Evolutionary conservation across 2,329 filamentous ascomycete species (phyloP), one percentile per base, ranked within the genome.

Genomic region (Penicillium janthinellum): DNA sequence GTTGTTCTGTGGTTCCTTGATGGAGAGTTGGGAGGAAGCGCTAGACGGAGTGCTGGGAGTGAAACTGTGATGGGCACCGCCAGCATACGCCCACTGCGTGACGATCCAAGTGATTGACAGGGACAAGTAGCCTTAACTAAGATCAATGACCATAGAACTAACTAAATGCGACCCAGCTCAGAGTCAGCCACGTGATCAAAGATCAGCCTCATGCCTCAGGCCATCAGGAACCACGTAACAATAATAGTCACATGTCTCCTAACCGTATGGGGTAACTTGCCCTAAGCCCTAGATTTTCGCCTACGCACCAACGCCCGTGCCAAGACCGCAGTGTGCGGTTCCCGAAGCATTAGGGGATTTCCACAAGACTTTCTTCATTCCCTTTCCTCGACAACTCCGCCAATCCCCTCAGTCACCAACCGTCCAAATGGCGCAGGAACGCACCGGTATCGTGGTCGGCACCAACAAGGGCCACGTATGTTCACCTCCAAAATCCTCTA

Each of bases 391-490:
- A 70, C 70, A 73, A 69, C 68, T 68, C 69, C 73, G 72, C 70
- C 74, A 73, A 75, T 66, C 71, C 67, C 65, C 58, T 64, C 69
- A 72, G 63, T 69, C 67, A 70, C 67, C 71, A 75, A 73, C 71
- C 69, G 70, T 77, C 76, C 77, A 75, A 72, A 82, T 82, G 81
- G 79, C 79, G 65, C 79, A 79, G 71, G 79, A 82, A 77, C 78
- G 78, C 68, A 77, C 78, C 75, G 81, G 81, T 73, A 79, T 88
- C 75, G 79, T 82, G 77, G 77, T 84, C 74, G 86, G 86, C 75
- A 77, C 87, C 73, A 88, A 88, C 80, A 82, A 82, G 74, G 86
- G 86, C 77, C 85, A 88, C 78, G 86, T 88, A 87, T 76, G 86
- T 88, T 63, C 42, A 65, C 60, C 66, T 64, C 42, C 57, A 58